phyloP scores from a whole-genome alignment of 768 basidiomycete species.

The Dictyophora rubrovolvata region DNA sequence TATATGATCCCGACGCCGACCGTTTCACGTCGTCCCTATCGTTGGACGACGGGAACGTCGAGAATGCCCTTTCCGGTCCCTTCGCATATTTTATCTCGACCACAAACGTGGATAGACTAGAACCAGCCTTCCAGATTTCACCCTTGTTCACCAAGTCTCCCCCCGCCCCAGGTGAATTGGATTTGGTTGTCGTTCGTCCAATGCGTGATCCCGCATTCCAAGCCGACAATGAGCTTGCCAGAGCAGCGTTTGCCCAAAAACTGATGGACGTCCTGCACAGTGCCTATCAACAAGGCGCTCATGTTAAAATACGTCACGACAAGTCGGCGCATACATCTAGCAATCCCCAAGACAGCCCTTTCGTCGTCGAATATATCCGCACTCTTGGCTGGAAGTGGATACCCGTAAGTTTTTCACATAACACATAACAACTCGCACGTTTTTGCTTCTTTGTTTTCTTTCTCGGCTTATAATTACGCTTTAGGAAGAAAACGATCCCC shows the following conservation, averaged over 20 bases:
- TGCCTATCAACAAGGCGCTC: conserved; percentile 75
- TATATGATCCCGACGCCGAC: conserved; percentile 47
- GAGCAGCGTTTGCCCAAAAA: conserved; percentile 43
- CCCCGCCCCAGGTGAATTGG: conserved; percentile 36
- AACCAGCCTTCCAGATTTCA: conserved; percentile 68
- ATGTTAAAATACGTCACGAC: conserved; percentile 52
- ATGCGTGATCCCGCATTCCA: conserved; percentile 40
- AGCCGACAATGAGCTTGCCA: conserved; percentile 31
- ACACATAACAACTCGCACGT: conserved; percentile 3
- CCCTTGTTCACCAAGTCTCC: conserved; percentile 46
- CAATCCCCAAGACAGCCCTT: conserved; percentile 23
- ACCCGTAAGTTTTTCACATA: conserved; percentile 44
- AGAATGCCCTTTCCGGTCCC: conserved; percentile 60
- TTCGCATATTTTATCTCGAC: conserved; percentile 82
- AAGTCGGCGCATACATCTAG: conserved; percentile 29
- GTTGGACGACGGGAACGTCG: no score
- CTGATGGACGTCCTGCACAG: conserved; percentile 41
- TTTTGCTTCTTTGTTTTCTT: neutral
- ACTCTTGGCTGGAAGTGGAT: conserved; percentile 81
- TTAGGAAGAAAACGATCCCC: conserved; percentile 49
- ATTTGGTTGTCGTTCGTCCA: conserved; percentile 72
- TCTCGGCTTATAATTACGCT: no score
- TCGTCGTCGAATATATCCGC: conserved; percentile 68
- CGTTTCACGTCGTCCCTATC: conserved; percentile 37
- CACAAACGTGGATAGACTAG: conserved; percentile 77